These are phyloP conservation scores for Yamadazyma ubonensis DNA, from an alignment of 805 yeast species.

Conservation along the genomic window DNA sequence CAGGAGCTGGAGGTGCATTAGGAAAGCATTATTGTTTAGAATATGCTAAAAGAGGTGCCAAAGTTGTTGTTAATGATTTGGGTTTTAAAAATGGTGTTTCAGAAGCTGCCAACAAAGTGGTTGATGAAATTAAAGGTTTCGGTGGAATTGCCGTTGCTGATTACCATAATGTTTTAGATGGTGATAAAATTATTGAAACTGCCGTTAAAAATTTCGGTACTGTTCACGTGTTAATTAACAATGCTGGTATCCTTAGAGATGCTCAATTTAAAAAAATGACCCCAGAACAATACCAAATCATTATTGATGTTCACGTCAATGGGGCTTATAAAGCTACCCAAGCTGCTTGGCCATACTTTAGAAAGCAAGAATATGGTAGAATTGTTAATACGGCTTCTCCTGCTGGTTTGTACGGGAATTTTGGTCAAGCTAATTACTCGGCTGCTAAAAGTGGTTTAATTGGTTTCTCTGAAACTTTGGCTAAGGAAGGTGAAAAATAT, in stretches of 20 bases:
- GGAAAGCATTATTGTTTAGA: constrained; percentile 87
- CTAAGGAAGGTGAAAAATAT: constrained; percentile 87
- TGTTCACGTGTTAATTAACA: constrained; percentile 85
- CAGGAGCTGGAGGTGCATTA: constrained; percentile 98
- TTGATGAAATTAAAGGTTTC: constrained; percentile 67
- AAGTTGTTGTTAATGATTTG: constrained; percentile 91
- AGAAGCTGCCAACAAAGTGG: constrained; percentile 86
- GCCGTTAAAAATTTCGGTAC: constrained; percentile 86
- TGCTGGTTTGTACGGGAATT: constrained; percentile 94
- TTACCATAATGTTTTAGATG: constrained; percentile 85
- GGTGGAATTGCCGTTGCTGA: constrained; percentile 94
- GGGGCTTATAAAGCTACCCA: constrained; percentile 84
- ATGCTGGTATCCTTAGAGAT: constrained; percentile 94
- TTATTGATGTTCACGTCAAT: constrained; percentile 81
- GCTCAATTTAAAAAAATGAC: constrained; percentile 83
- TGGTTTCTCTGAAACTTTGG: constrained; percentile 90
- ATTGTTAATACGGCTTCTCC: constrained; percentile 94
- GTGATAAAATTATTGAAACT: constrained; percentile 79
- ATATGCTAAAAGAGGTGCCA: constrained; percentile 88
- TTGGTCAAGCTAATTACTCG: constrained; percentile 94
- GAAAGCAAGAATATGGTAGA: constrained; percentile 83
- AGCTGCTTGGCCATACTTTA: constrained; percentile 91
- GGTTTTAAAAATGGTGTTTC: constrained; percentile 76
- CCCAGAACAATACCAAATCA: constrained; percentile 73
- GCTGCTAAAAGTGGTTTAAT: constrained; percentile 89